Evolutionary conservation across 2,329 filamentous ascomycete genomes (phyloP), one percentile per base, ranked within the genome.

Genomic region (Hypocrella siamensis): DNA sequence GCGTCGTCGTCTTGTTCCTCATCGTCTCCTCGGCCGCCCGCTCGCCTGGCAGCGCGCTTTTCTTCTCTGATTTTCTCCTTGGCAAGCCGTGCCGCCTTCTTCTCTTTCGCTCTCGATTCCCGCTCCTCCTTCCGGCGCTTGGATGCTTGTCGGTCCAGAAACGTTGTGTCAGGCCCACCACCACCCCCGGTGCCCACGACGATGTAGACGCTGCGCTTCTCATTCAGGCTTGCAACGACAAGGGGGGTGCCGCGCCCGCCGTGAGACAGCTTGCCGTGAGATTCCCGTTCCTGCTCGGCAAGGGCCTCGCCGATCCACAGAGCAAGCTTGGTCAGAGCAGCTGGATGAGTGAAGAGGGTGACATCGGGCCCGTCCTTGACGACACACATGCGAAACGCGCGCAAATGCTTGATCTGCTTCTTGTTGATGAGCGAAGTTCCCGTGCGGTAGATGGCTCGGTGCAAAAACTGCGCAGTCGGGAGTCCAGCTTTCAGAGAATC

Each of bases 321-420:
- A 0, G 88, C 86, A 11, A 98, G 68, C 53, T 96, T 94, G 3
- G 86, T 93, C 17, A 98, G 61, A 2, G 90, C 90, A 5, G 86
- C 83, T 0, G 90, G 86, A 47, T 96, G 88, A 1, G 79, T 85
- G 56, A 98, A 98, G 9, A 96, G 67, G n/a, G 70, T 60, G 0
- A 93, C 79, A 44, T 96, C 90, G 1, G 86, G 84, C 0, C 88
- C 85, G 47, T 96, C 90, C 50, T 92, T 93, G 44, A 98, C 85
- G 4, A 96, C 80, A 21, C 82, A 92, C 67, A 98, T 85, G 31
- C 90, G 81, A 53, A 96, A 98, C 1, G 88, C 81, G 30, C 84
- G 75, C 12, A 98, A 64, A 51, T 94, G 85, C 24, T 84, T 81
- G 49, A 98, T 93, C 46, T 94, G 86, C 36, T 81, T 79, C 58